Percentiles rank a stretch among this genome's conserved stretches.
phyloP scores from a whole-genome alignment of 202 grass and related monocot species.

The Panicum hallii region DNA sequence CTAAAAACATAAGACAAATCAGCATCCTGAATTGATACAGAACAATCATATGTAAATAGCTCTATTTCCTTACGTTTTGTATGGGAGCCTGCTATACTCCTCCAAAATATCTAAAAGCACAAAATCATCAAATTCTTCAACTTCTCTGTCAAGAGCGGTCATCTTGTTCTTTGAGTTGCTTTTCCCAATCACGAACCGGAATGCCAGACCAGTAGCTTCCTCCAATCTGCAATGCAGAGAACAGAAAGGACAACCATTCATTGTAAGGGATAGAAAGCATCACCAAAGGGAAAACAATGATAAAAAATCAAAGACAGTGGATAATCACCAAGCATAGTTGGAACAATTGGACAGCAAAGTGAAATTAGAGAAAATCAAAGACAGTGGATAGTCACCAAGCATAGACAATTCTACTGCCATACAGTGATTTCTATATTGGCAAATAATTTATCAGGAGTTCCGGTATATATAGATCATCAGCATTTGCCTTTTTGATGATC shows the following conservation, averaged over 20 bases:
- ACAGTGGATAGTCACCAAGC: not conserved
- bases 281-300: constrained; percentile 23
- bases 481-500: not conserved
- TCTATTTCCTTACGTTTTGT: constrained; percentile 82
- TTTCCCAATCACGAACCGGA: constrained; percentile 93
- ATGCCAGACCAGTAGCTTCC: constrained; percentile 86
- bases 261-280: constrained; percentile 33
- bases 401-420: not conserved
- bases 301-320: constrained; percentile 5
- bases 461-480: not conserved
- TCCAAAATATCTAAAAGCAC: constrained; percentile 92
- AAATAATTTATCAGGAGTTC: constrained; percentile 16
- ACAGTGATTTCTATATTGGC: not conserved
- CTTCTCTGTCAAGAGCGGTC: constrained; percentile 71
- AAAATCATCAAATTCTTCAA: constrained; percentile 97
- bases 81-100: constrained; percentile 96
- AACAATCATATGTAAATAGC: constrained; percentile 1
- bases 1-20: constrained; percentile 88
- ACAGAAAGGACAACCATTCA: constrained; percentile 19
- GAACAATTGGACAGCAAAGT: not conserved
- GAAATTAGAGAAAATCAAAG: constrained; percentile 9
- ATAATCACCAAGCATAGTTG: not conserved
- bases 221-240: constrained; percentile 69
- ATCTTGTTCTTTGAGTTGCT: constrained; percentile 91
- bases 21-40: constrained; percentile 41